phyloP scores from a whole-genome alignment of 176 grass and related monocot genomes.

The Bromus sterilis region DNA sequence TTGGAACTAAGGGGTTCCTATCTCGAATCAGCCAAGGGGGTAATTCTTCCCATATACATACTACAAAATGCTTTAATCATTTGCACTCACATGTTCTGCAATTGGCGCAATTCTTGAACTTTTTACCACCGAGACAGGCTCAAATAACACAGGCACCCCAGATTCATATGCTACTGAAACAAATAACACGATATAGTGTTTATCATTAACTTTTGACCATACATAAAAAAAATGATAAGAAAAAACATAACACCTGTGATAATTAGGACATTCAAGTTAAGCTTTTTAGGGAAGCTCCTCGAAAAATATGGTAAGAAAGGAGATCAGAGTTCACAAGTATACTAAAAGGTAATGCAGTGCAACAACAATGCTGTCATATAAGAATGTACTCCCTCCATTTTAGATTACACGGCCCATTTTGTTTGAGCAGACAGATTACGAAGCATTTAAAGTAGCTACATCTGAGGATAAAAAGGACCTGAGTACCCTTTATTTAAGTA shows the following conservation, averaged over 20 bases:
- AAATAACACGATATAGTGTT: slow-evolving; percentile 16
- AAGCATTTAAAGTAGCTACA: not conserved
- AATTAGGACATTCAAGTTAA: not conserved
- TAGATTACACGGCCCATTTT: not conserved
- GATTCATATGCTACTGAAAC: slow-evolving; percentile 62
- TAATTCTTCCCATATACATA: slow-evolving; percentile 8
- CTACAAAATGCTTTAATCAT: not conserved
- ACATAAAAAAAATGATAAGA: slow-evolving; percentile 12
- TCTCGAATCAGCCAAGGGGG: not conserved
- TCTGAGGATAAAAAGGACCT: not conserved
- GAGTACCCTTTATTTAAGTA: not conserved
- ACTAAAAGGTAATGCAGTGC: not conserved
- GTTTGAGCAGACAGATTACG: not conserved
- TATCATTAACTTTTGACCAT: slow-evolving; percentile 8
- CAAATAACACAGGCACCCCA: slow-evolving; percentile 80
- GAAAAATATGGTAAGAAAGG: not conserved
- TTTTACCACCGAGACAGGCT: slow-evolving; percentile 82
- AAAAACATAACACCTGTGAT: not conserved
- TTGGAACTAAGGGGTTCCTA: not conserved
- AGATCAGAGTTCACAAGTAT: not conserved
- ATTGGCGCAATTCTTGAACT: slow-evolving; percentile 68
- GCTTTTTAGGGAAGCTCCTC: not conserved
- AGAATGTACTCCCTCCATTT: not conserved
- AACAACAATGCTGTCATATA: not conserved
- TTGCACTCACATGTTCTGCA: slow-evolving; percentile 60